A percentile compares a stretch with the other conserved stretches of the same genome.
phyloP scores from a whole-genome alignment of 805 yeast genomes.

The Torulaspora franciscae region DNA sequence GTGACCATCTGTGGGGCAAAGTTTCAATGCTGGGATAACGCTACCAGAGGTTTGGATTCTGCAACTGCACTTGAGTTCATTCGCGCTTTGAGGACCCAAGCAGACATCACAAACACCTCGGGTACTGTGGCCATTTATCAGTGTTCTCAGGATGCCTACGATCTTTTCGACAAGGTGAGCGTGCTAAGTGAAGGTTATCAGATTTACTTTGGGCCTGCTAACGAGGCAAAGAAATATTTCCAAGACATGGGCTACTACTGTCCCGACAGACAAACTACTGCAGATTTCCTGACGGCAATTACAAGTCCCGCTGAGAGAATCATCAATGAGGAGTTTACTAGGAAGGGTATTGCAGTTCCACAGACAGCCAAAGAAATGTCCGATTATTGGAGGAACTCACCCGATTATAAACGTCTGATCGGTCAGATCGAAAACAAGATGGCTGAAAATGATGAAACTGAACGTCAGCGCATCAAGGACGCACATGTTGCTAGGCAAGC shows the following conservation, averaged over 20 bases:
- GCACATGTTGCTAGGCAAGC: slow-evolving; percentile 53
- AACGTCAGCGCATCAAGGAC: slow-evolving; percentile 25
- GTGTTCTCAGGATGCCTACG: slow-evolving; percentile 62
- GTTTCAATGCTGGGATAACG: slow-evolving; percentile 72
- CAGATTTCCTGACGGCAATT: slow-evolving; percentile 65
- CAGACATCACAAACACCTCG: slow-evolving; percentile 48
- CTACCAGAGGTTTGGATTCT: slow-evolving; percentile 81
- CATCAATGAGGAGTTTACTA: slow-evolving; percentile 32
- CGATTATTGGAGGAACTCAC: slow-evolving; percentile 51
- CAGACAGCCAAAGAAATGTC: slow-evolving; percentile 58
- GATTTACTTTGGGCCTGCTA: slow-evolving; percentile 58
- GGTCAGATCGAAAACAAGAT: slow-evolving; percentile 44
- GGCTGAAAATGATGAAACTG: slow-evolving; percentile 22
- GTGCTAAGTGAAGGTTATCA: slow-evolving; percentile 58
- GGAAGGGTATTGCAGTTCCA: slow-evolving; percentile 52
- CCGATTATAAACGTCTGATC: slow-evolving; percentile 40
- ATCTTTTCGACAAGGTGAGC: slow-evolving; percentile 57
- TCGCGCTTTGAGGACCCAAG: slow-evolving; percentile 59
- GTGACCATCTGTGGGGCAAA: slow-evolving; percentile 61
- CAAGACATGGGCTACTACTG: slow-evolving; percentile 60
- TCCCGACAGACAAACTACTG: slow-evolving; percentile 62
- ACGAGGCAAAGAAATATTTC: slow-evolving; percentile 52
- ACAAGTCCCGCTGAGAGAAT: slow-evolving; percentile 62
- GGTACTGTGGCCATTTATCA: slow-evolving; percentile 68
- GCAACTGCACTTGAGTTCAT: slow-evolving; percentile 77